phyloP scores from a whole-genome alignment of 257 asterid genomes.

The Solanum gandarillasii region DNA sequence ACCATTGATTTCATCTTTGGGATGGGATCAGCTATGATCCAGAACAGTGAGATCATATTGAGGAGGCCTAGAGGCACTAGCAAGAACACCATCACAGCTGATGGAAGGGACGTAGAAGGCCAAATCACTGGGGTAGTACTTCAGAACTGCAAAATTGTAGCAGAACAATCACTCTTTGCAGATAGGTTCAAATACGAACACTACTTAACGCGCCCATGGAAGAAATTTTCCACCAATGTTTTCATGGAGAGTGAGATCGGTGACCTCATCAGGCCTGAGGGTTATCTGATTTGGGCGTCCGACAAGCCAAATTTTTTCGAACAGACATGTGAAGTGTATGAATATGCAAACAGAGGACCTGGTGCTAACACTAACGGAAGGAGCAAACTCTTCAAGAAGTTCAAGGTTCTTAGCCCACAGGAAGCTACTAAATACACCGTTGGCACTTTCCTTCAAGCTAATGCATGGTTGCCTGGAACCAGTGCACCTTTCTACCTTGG shows the following conservation, averaged over 20 bases:
- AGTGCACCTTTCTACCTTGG: constrained; percentile 14
- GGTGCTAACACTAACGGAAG: constrained; percentile 26
- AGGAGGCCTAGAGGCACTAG: constrained; percentile 12
- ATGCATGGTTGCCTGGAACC: constrained; percentile 13
- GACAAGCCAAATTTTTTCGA: not conserved
- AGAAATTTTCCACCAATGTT: constrained; percentile 24
- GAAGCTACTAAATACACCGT: constrained; percentile 13
- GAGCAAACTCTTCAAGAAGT: constrained; percentile 9
- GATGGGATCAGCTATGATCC: constrained; percentile 47
- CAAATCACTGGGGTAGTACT: constrained; percentile 42
- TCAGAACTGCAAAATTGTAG: constrained; percentile 53
- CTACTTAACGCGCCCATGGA: constrained; percentile 65
- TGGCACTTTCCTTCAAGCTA: constrained; percentile 4
- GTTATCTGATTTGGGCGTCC: constrained; percentile 22
- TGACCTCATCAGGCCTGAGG: constrained; percentile 52
- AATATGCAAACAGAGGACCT: constrained; percentile 54
- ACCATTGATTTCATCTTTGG: constrained; percentile 78
- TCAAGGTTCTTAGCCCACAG: constrained; percentile 5
- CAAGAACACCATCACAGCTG: constrained; percentile 57
- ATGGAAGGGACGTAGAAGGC: constrained; percentile 25
- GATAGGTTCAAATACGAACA: constrained; percentile 17
- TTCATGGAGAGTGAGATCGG: constrained; percentile 52
- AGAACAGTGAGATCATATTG: constrained; percentile 45
- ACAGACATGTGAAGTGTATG: constrained; percentile 23
- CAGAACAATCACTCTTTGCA: constrained; percentile 23